These are phyloP conservation scores for Auxenochlorella protothecoides DNA, from an alignment of 139 green algal species.

Conservation along the genomic window DNA sequence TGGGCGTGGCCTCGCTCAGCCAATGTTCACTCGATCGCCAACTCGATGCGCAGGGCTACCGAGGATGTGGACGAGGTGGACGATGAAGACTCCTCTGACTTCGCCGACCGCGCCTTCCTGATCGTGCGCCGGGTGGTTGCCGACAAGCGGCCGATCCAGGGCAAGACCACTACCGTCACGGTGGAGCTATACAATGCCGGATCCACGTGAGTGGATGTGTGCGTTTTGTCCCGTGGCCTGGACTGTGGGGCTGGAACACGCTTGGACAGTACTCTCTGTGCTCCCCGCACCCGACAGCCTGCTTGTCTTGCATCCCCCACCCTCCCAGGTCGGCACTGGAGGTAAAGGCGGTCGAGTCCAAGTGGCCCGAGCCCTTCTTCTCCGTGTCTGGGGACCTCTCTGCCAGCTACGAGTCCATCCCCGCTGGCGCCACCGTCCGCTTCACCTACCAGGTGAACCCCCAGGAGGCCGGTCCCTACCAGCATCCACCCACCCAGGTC, in stretches of 20 bases:
- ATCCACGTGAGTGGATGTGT: constrained; percentile 9
- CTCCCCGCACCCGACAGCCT: not conserved
- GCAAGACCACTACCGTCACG: constrained; percentile 17
- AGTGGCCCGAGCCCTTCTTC: constrained; percentile 12
- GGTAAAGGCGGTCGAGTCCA: constrained; percentile 7
- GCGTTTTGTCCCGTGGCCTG: not conserved
- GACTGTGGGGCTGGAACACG: not conserved
- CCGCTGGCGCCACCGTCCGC: constrained; percentile 12
- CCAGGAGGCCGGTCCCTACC: constrained; percentile 1
- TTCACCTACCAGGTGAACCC: constrained; percentile 10
- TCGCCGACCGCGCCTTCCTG: constrained; percentile 3
- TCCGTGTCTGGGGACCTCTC: constrained; percentile 5
- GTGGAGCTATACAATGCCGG: constrained; percentile 24
- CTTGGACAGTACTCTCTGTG: not conserved
- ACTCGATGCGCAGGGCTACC: not conserved
- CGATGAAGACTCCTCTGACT: not conserved
- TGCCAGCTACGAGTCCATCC: constrained; percentile 20
- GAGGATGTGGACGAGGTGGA: not conserved
- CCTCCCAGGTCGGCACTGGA: constrained; percentile 11
- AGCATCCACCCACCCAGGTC: not conserved
- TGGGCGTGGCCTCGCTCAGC: not conserved
- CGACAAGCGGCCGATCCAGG: constrained; percentile 17
- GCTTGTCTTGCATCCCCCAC: not conserved
- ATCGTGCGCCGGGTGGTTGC: constrained; percentile 5
- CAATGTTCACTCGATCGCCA: not conserved